Base-by-base conservation (phyloP, 345 rosid genomes). In the Raphanus raphanistrum region DNA sequence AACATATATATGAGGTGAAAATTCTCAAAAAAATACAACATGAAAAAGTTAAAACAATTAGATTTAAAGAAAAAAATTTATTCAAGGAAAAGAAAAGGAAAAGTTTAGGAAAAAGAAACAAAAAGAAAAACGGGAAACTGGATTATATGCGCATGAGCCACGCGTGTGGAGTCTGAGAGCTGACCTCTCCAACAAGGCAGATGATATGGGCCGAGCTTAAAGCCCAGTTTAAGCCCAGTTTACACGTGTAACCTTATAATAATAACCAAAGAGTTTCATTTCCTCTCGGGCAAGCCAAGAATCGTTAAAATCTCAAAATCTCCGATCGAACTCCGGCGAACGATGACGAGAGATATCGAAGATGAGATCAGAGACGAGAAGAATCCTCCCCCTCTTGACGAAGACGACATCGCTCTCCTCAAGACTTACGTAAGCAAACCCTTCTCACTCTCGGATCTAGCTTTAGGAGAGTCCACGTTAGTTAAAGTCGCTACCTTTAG, bases 351-450 rank as follows among this genome's bases (percentile, higher is more conserved):
- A 7, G 86, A 83, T 1, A 73, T 78, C 5, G 95, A 85, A 31
- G 92, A 87, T 0, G 93, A 88, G 68, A 76, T 87, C 74, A 87
- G 87, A 85, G 95, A 91, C 76, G 97, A 91, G 92, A 94, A 90
- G 87, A 90, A 90, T 73, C 94, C 94, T 21, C 89, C 85, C 0
- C 98, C 96, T 6, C 92, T 57, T 57, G 61, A 57, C 29, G 61
- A 57, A 57, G 61, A 57, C 9, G 61, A 57, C 10, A 57, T 57
- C 28, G 61, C 61, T 21, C 61, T 57, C 61, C 61, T 57, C 29
- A 57, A 57, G 29, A 57, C 29, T 21, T 57, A 57, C 26, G 61
- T 21, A 55, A 57, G 10, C 29, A 21, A 55, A 8, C 60, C 21
- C 60, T 17, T 45, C 52, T n/a, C 54, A 48, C 4, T 7, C 11